Base-by-base conservation (phyloP, 2,329 filamentous ascomycete species). In the Cercospora brassicicola region DNA sequence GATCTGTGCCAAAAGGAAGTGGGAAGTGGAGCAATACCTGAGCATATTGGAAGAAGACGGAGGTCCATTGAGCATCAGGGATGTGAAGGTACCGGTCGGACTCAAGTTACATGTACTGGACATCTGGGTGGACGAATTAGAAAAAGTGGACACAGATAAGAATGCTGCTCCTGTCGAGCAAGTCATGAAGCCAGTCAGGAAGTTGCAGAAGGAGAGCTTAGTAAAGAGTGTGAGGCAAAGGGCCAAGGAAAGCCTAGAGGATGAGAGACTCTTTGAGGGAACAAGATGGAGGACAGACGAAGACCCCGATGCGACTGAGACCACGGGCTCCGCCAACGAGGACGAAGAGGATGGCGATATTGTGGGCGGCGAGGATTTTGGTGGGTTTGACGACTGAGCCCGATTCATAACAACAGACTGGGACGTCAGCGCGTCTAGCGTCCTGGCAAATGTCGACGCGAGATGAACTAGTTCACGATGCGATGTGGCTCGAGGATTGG, bases 41-140 rank as follows among this genome's bases (percentile, higher is more conserved):
- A 78, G 74, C 4, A 76, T 89, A 10, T 66, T 89, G 73, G 78
- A 77, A 59, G 79, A 81, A 45, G 80, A 73, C 2, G 72, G 72
- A 6, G 70, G 77, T 7, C 83, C 84, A 15, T 73, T 86, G 71
- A 83, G 81, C 72, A 69, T 79, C 11, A 79, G 75, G 65, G 81
- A 86, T 73, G 74, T 76, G 62, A 89, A 87, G 75, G 87, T 96
- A 0, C 91, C 94, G 0, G 91, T 95, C 73, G 95, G 95, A 0
- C 78, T 99, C 78, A 84, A 93, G 70, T 89, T 96, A 79, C 95
- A 99, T 80, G 87, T 94, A 13, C 80, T 96, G 71, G 95, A 99
- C 82, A 86, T 98, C 64, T 98, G 91, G 88, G 86, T 96, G 8
- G 95, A 98, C 79, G 94, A 97, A 84, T 80, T 94, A 74, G 91